phyloP scores from a whole-genome alignment of 1,139 yeast species.

The Hanseniaspora uvarum region DNA sequence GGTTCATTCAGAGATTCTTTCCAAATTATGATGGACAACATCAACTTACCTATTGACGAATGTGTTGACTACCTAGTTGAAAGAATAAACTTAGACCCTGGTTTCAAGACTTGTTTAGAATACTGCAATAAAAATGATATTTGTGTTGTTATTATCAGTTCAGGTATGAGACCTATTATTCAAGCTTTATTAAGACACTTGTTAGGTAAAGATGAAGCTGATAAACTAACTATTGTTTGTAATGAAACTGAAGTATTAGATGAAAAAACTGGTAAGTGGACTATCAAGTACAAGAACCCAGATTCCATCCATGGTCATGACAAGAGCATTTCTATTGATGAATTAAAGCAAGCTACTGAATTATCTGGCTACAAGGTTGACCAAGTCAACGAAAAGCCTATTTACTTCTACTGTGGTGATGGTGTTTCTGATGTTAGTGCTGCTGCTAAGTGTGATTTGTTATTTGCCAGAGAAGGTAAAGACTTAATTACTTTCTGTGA shows the following conservation, averaged over 20 bases:
- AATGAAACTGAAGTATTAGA: constrained; percentile 58
- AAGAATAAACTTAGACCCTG: constrained; percentile 74
- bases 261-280: constrained; percentile 51
- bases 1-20: constrained; percentile 74
- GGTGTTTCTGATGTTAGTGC: constrained; percentile 94
- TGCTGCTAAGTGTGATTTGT: constrained; percentile 83
- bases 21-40: constrained; percentile 69
- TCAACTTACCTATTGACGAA: constrained; percentile 65
- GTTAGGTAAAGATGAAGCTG: constrained; percentile 66
- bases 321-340: constrained; percentile 70
- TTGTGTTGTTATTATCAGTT: constrained; percentile 71
- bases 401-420: constrained; percentile 86
- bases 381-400: constrained; percentile 41
- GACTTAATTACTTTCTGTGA: constrained; percentile 80
- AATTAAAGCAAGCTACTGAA: constrained; percentile 31
- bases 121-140: constrained; percentile 66
- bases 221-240: constrained; percentile 48
- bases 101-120: constrained; percentile 67
- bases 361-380: constrained; percentile 32
- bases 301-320: constrained; percentile 89
- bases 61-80: constrained; percentile 58
- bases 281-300: constrained; percentile 64
- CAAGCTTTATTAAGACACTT: constrained; percentile 61
- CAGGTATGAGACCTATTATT: constrained; percentile 90
- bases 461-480: constrained; percentile 87